These are phyloP conservation scores for Cenchrus americanus DNA, from an alignment of 176 grass and related monocot genomes.

Conservation along the genomic window DNA sequence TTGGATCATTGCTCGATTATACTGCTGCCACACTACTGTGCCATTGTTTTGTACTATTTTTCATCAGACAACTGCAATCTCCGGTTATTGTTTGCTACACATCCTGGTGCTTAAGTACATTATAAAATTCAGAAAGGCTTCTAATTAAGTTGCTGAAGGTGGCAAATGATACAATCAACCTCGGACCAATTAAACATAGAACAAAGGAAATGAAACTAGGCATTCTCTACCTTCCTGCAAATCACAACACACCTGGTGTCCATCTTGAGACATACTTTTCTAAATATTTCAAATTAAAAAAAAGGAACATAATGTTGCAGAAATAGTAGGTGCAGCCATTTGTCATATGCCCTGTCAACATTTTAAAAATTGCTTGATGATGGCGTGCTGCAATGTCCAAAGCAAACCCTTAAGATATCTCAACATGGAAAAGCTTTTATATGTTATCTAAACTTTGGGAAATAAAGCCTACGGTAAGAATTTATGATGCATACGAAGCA, in stretches of 20 bases:
- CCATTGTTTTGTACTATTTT: too few relatives aligned
- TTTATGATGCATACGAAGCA: conserved; percentile 16
- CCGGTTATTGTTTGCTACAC: too few relatives aligned
- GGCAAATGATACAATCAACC: conserved; percentile 35
- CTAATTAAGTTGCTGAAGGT: not conserved
- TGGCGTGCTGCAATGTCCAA: not conserved
- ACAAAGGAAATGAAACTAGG: not conserved
- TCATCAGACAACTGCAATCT: too few relatives aligned
- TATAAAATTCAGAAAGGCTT: too few relatives aligned
- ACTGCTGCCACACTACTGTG: too few relatives aligned
- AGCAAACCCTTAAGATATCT: not conserved
- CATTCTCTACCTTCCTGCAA: conserved; percentile 5
- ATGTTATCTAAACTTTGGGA: not conserved
- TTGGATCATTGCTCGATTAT: too few relatives aligned
- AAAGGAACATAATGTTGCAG: not conserved
- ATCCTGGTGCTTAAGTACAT: too few relatives aligned
- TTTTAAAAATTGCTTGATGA: conserved; percentile 7
- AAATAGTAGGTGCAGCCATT: conserved; percentile 33
- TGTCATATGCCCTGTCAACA: not conserved
- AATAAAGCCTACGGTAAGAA: not conserved
- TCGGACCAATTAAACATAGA: conserved; percentile 12
- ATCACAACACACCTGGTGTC: conserved; percentile 28
- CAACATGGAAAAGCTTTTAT: not conserved
- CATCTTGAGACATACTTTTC: not conserved
- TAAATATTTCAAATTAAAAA: not conserved